Conservation (phyloP, 345 rosid species). For the Chamaenerion angustifolium region DNA sequence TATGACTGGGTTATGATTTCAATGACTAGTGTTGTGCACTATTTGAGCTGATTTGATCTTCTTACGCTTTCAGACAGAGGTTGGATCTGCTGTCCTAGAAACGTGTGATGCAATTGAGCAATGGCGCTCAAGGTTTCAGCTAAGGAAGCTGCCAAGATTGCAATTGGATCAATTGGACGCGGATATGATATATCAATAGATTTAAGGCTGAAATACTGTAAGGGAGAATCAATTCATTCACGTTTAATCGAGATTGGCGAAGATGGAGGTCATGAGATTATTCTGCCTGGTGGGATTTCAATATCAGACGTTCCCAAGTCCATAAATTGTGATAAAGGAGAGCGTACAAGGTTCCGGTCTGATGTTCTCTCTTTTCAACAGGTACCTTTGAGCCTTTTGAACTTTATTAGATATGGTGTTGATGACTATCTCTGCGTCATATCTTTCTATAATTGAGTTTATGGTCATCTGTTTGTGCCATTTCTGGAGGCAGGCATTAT, state of each 20-base stretch:
- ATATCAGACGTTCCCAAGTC: constrained; percentile 66
- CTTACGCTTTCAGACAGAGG: constrained; percentile 8
- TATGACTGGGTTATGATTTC: not conserved
- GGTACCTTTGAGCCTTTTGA: constrained; percentile 21
- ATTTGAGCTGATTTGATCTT: not conserved
- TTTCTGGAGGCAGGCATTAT: not conserved
- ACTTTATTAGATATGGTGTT: not conserved
- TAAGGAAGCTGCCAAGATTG: constrained; percentile 73
- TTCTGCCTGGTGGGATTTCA: constrained; percentile 73
- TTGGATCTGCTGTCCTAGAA: constrained; percentile 9
- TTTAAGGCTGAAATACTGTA: constrained; percentile 66
- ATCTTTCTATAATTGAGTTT: too few species aligned
- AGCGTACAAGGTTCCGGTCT: constrained; percentile 67
- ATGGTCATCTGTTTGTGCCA: too few species aligned
- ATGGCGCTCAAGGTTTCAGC: constrained; percentile 71
- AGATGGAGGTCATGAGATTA: constrained; percentile 39
- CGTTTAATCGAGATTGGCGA: constrained; percentile 61
- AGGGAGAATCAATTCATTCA: constrained; percentile 39
- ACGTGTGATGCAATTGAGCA: constrained; percentile 23
- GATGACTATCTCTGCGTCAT: not conserved
- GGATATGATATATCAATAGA: constrained; percentile 75
- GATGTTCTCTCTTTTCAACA: constrained; percentile 86
- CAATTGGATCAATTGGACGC: constrained; percentile 72
- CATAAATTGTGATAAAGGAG: constrained; percentile 91
- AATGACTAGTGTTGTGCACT: too few species aligned